Conservation (phyloP, 257 asterid genomes). For the Solanum lycopersicoides region DNA sequence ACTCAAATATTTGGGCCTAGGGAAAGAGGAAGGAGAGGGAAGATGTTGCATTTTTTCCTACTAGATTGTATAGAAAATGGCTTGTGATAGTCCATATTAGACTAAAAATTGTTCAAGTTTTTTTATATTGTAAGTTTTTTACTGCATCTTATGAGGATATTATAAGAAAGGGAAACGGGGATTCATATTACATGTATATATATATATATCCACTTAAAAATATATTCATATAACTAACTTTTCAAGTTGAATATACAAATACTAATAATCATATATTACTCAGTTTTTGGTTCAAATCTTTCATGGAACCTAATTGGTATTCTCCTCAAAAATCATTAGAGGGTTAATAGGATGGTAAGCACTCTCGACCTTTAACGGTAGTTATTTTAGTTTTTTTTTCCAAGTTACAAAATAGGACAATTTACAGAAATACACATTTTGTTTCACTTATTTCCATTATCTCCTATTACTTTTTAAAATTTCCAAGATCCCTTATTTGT, state of each 20-base stretch:
- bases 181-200: not conserved
- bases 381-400: no score
- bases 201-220: not conserved
- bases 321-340: not conserved
- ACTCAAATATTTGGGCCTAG: not conserved
- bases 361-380: not conserved
- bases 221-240: not conserved
- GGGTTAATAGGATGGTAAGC: not conserved
- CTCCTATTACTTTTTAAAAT: no score
- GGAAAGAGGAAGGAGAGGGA: not conserved
- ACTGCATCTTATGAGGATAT: not conserved
- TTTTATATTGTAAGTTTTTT: not conserved
- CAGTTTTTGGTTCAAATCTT: not conserved
- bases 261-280: not conserved
- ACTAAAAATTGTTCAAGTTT: not conserved
- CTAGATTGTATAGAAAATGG: not conserved
- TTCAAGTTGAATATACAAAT: not conserved
- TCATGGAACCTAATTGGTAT: not conserved
- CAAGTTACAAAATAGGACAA: not conserved
- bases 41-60: not conserved
- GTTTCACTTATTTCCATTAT: no score
- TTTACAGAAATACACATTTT: no score
- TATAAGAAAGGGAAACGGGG: not conserved
- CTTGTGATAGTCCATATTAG: not conserved
- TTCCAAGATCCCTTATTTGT: no score